Evolutionary conservation across 129 eudicot genomes (phyloP).

Genomic region (Chrysanthemum makinoi): DNA sequence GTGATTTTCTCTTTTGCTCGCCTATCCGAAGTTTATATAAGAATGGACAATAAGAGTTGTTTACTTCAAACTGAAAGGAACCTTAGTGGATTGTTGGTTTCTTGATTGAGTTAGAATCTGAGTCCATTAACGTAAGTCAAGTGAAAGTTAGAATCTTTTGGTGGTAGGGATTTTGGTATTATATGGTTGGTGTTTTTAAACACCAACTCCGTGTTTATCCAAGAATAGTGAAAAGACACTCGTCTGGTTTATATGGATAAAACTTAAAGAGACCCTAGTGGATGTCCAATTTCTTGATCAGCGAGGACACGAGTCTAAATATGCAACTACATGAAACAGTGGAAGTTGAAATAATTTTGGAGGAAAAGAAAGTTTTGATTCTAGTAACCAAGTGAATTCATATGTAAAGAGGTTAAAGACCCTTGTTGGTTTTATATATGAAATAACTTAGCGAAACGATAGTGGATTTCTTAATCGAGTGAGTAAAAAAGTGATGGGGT

Average conservation of each 20-base stretch:
- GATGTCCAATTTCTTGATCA: slow-evolving; percentile 31
- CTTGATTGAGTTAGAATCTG: slow-evolving; percentile 19
- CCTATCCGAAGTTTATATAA: slow-evolving; percentile 29
- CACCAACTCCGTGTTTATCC: slow-evolving; percentile 21
- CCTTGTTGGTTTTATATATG: slow-evolving; percentile 33
- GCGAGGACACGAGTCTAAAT: slow-evolving; percentile 22
- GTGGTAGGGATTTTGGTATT: slow-evolving; percentile 25
- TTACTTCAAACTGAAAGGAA: slow-evolving; percentile 17
- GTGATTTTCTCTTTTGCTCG: neutral
- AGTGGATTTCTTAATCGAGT: slow-evolving; percentile 35
- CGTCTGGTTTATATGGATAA: slow-evolving; percentile 1
- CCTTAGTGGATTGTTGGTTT: slow-evolving; percentile 27
- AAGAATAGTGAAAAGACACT: slow-evolving; percentile 17
- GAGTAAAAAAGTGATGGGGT: slow-evolving; percentile 34
- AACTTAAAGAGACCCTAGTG: slow-evolving; percentile 16
- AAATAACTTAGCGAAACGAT: slow-evolving; percentile 5
- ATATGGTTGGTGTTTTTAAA: slow-evolving; percentile 18
- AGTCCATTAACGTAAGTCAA: slow-evolving; percentile 17
- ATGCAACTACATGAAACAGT: slow-evolving; percentile 26
- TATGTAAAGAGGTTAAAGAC: slow-evolving; percentile 14
- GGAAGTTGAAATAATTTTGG: slow-evolving; percentile 31
- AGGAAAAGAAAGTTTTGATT: slow-evolving; percentile 19
- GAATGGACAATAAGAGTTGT: slow-evolving; percentile 16
- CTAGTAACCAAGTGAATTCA: slow-evolving; percentile 17
- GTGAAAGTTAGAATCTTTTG: slow-evolving; percentile 35